phyloP scores from a whole-genome alignment of 495 filamentous ascomycete species.

The Bacidia gigantensis region DNA sequence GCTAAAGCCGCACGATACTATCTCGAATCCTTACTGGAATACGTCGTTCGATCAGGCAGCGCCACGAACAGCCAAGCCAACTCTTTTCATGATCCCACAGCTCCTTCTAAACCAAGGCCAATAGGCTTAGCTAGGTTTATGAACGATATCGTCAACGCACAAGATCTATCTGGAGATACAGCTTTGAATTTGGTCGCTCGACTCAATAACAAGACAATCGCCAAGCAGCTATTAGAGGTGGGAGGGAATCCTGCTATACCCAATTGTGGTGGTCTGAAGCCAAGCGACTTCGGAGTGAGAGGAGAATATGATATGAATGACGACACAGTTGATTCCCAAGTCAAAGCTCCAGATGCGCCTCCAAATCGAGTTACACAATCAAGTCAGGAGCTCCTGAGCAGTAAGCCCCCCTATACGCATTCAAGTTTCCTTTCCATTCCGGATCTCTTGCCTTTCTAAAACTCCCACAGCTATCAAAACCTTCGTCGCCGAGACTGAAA shows the following conservation, averaged over 20 bases:
- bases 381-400: conserved; percentile 55
- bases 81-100: conserved; percentile 20
- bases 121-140: conserved; percentile 85
- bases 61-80: conserved; percentile 43
- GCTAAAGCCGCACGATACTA: conserved; percentile 79
- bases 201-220: conserved; percentile 79
- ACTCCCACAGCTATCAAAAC: conserved; percentile 38
- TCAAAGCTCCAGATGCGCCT: conserved; percentile 22
- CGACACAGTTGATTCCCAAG: conserved; percentile 25
- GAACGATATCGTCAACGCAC: conserved; percentile 86
- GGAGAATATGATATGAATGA: conserved; percentile 37
- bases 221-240: conserved; percentile 84
- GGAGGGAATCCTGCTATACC: conserved; percentile 79
- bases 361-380: conserved; percentile 40
- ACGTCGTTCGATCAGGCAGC: conserved; percentile 74
- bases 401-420: conserved; percentile 40
- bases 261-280: conserved; percentile 73
- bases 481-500: conserved; percentile 57
- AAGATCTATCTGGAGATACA: conserved; percentile 85
- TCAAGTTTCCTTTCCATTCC: background rate
- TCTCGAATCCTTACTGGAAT: conserved; percentile 82
- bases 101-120: conserved; percentile 33
- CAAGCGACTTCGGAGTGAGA: conserved; percentile 84
- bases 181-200: conserved; percentile 86
- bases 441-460: conserved; percentile 13